Conservation (phyloP, 352 stramenopile genomes). For the Globisporangium nagaii region DNA sequence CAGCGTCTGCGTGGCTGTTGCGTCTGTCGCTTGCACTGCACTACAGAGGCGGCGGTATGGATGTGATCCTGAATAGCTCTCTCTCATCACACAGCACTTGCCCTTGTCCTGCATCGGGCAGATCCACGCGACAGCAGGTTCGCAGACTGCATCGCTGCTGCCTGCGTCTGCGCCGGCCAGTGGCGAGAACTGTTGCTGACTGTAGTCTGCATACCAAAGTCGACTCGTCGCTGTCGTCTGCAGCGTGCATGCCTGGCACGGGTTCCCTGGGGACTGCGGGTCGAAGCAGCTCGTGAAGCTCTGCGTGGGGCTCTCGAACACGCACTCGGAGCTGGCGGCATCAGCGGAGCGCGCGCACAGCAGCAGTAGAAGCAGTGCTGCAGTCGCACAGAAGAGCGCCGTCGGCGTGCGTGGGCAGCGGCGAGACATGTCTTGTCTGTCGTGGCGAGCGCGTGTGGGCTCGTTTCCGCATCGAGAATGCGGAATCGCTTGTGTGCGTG, state of each 20-base stretch:
- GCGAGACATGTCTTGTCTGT: background rate
- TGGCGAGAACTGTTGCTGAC: background rate
- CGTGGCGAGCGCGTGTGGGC: no score
- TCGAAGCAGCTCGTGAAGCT: slow-evolving; percentile 6
- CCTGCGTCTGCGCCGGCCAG: background rate
- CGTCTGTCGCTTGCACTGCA: background rate
- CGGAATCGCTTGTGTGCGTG: no score
- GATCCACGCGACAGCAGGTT: slow-evolving; percentile 14
- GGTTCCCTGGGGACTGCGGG: background rate
- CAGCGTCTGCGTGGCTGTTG: background rate
- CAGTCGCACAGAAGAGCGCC: background rate
- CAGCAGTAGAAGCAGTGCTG: background rate
- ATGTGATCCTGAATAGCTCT: background rate
- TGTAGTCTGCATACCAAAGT: slow-evolving; percentile 11
- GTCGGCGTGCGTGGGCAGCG: background rate
- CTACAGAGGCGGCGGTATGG: slow-evolving; percentile 8
- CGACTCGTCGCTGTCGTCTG: background rate
- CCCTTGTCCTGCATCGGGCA: slow-evolving; percentile 8
- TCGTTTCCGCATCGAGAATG: no score
- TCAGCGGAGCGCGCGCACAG: background rate
- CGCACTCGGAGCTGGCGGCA: background rate
- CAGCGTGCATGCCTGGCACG: background rate
- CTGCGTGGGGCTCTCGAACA: slow-evolving; percentile 1
- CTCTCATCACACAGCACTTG: slow-evolving; percentile 11
- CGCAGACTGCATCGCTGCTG: background rate